Conservation (phyloP, 164 flowering plant species). For the Pachysandra terminalis region DNA sequence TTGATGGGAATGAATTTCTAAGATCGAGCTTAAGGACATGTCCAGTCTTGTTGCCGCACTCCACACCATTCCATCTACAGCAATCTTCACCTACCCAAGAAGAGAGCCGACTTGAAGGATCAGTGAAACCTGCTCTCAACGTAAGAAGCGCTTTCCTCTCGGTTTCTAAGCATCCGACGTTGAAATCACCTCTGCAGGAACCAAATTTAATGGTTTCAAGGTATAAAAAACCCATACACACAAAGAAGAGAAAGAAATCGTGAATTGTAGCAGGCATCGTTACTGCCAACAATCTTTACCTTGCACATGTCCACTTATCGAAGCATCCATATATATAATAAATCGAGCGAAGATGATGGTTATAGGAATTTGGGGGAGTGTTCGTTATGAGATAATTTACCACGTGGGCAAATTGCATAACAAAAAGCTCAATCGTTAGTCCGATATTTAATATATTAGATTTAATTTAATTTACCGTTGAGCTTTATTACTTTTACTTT, state of each 20-base stretch:
- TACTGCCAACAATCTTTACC: too few relatives aligned
- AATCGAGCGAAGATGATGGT: too few relatives aligned
- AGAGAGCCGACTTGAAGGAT: slow-evolving; percentile 11
- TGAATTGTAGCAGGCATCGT: background rate
- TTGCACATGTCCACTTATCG: too few relatives aligned
- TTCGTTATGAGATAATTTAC: too few relatives aligned
- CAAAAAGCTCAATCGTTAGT: too few relatives aligned
- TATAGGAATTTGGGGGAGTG: too few relatives aligned
- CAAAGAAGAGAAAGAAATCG: background rate
- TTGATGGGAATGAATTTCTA: background rate
- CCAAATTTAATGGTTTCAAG: background rate
- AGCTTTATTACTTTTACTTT: too few relatives aligned
- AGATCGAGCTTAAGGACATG: slow-evolving; percentile 21
- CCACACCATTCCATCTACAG: slow-evolving; percentile 19
- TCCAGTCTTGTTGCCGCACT: slow-evolving; percentile 13
- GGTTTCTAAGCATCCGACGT: background rate
- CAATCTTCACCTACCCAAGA: slow-evolving; percentile 22
- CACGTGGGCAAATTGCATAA: too few relatives aligned
- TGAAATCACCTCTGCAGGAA: background rate
- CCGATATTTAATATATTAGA: too few relatives aligned
- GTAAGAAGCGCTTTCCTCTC: slow-evolving; percentile 11
- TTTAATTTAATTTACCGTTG: too few relatives aligned
- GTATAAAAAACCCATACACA: background rate
- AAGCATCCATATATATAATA: too few relatives aligned
- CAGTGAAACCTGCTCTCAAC: slow-evolving; percentile 8